A percentile compares a stretch with the other conserved stretches of the same genome.
These are phyloP conservation scores for Phytophthora podocarpi DNA, from an alignment of 352 stramenopile species.

Conservation along the genomic window DNA sequence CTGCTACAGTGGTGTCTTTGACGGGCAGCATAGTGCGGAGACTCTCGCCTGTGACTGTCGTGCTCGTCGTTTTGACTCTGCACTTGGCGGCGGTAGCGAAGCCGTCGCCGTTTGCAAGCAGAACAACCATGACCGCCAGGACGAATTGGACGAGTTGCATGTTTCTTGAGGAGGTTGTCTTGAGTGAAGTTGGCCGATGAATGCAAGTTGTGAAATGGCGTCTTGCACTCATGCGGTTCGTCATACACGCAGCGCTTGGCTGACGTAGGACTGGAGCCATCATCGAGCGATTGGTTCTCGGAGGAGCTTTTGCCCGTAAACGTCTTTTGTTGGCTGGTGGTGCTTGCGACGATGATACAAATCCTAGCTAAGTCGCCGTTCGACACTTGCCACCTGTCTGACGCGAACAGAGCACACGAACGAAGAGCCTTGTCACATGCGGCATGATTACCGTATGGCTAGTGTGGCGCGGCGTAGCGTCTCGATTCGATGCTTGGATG, in stretches of 20 bases:
- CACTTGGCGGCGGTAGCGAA: conserved; percentile 4
- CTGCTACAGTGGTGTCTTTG: background rate
- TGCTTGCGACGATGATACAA: background rate
- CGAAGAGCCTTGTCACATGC: conserved; percentile 12
- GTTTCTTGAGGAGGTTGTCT: background rate
- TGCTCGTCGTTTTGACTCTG: background rate
- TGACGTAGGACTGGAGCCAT: background rate
- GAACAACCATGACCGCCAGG: conserved; percentile 5
- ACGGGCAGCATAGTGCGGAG: background rate
- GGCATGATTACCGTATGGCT: background rate
- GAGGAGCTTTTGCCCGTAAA: too few relatives aligned
- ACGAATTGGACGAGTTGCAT: conserved; percentile 12
- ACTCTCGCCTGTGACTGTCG: background rate
- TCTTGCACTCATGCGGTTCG: background rate
- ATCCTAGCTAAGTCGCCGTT: background rate
- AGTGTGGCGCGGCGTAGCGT: background rate
- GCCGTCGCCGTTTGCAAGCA: background rate
- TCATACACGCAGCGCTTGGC: background rate
- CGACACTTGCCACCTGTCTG: background rate
- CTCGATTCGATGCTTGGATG: too few relatives aligned
- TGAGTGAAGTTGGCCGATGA: background rate
- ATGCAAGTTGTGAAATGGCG: conserved; percentile 19
- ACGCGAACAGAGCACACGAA: conserved; percentile 3
- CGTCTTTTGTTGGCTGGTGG: conserved; percentile 7
- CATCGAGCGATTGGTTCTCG: background rate